Evolutionary conservation across 441 rosid genomes (phyloP).

Genomic region (Adansonia rubrostipa): DNA sequence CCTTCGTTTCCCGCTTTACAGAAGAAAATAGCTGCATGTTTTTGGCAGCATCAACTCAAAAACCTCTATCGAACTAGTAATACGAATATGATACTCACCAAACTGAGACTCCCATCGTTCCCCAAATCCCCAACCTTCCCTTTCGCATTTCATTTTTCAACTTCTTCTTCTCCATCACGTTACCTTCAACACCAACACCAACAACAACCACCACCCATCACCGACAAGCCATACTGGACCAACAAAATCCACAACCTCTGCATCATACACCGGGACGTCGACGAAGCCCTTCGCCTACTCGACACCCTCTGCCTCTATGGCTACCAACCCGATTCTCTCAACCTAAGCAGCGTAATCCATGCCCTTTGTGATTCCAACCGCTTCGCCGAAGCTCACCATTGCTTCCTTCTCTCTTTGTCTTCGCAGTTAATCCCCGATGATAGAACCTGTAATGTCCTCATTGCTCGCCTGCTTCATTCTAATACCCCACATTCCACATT

Average conservation of each 20-base stretch:
- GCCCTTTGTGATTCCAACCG: slow-evolving; percentile 63
- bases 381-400: slow-evolving; percentile 66
- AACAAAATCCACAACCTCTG: slow-evolving; percentile 54
- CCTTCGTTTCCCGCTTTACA: background rate
- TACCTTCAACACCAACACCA: background rate
- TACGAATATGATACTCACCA: background rate
- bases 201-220: slow-evolving; percentile 33
- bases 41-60: background rate
- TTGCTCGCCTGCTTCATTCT: slow-evolving; percentile 69
- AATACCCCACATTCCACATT: slow-evolving; percentile 51
- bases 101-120: background rate
- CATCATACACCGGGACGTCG: slow-evolving; percentile 42
- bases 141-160: slow-evolving; percentile 27
- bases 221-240: slow-evolving; percentile 57
- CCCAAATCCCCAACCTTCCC: background rate
- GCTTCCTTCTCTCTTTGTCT: slow-evolving; percentile 45
- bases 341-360: slow-evolving; percentile 65
- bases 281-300: slow-evolving; percentile 60
- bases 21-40: too few relatives aligned
- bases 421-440: slow-evolving; percentile 68
- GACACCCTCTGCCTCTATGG: slow-evolving; percentile 60
- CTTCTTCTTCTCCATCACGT: slow-evolving; percentile 18
- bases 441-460: slow-evolving; percentile 65
- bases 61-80: background rate
- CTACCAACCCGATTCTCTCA: slow-evolving; percentile 60